phyloP scores from a whole-genome alignment of 208 protist genomes.

The Trypanosomatidae sp. region DNA sequence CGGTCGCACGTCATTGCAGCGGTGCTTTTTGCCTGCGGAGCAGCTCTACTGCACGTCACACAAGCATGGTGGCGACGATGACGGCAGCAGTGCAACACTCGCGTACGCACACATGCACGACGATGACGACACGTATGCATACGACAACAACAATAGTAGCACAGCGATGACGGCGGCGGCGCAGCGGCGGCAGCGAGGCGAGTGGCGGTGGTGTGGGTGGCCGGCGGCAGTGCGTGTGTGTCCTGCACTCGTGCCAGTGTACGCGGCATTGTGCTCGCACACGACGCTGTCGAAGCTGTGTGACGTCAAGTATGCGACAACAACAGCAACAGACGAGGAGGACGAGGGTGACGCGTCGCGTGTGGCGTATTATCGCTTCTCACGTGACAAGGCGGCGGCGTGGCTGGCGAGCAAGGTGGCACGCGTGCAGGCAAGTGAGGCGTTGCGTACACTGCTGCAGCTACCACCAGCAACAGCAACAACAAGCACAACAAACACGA shows the following conservation, averaged over 20 bases:
- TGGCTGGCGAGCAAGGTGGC: slow-evolving; percentile 26
- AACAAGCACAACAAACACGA: too few species aligned
- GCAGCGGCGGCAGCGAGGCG: too few species aligned
- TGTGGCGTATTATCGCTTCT: slow-evolving; percentile 33
- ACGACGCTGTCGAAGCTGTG: slow-evolving; percentile 28
- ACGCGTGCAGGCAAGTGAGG: slow-evolving; percentile 9
- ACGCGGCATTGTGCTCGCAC: slow-evolving; percentile 13
- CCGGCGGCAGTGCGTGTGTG: slow-evolving; percentile 14
- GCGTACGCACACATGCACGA: too few species aligned
- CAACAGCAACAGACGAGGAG: too few species aligned
- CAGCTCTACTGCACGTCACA: neutral
- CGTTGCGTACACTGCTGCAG: slow-evolving; percentile 24
- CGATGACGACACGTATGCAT: too few species aligned
- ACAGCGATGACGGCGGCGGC: too few species aligned
- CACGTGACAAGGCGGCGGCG: slow-evolving; percentile 20
- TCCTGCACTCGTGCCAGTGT: slow-evolving; percentile 10
- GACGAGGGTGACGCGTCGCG: too few species aligned
- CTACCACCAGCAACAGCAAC: slow-evolving; percentile 2
- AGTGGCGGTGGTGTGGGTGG: slow-evolving; percentile 22
- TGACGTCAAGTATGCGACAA: slow-evolving; percentile 19
- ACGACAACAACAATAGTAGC: too few species aligned
- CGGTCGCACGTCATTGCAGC: neutral
- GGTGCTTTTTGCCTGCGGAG: neutral
- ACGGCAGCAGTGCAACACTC: too few species aligned
- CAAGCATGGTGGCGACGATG: neutral